Evolutionary conservation across 2,329 filamentous ascomycete genomes (phyloP), one percentile per base, ranked within the genome.

Genomic region (Fusarium robinianum): DNA sequence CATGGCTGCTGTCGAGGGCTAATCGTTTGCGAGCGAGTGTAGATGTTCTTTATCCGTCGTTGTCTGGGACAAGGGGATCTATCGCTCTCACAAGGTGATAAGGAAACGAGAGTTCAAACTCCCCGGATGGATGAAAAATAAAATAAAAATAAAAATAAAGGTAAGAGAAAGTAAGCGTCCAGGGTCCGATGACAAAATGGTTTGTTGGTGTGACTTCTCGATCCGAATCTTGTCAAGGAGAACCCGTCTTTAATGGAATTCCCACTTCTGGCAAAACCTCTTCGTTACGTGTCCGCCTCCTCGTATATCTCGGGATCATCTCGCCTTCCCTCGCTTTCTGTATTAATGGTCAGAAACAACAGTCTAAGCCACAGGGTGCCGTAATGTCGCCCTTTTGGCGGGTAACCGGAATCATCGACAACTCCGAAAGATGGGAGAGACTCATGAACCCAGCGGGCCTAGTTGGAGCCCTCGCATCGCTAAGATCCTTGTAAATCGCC

Each of bases 221-320:
- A n/a, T n/a, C n/a, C n/a, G 11, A n/a, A 21, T 22, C 9, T 9
- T 22, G 19, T 10, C 5, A 14, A 23, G 8, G 31, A 34, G 15
- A 34, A 5, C 27, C 8, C 14, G 8, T 32, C 37, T 33, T 40
- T 32, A 18, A 40, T 39, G 17, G 6, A 6, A 29, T 27, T 12
- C 24, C 8, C 35, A n/a, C 17, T 34, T 14, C 16, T 34, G n/a
- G n/a, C 11, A 25, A 27, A 17, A 22, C 10, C 22, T 14, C 14
- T 7, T 18, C 4, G 27, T 14, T 38, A 14, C 36, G 36, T 27
- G 41, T 39, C 35, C 34, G 16, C 8, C 10, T 37, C 31, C 30
- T 39, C 46, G 31, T 44, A 38, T 46, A 33, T 35, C 29, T 36
- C 35, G 25, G 26, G n/a, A 29, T 32, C 45, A 45, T 42, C 23